Conservation (phyloP, 371 early-diverging fungal genomes). For the Mortierella sp. region DNA sequence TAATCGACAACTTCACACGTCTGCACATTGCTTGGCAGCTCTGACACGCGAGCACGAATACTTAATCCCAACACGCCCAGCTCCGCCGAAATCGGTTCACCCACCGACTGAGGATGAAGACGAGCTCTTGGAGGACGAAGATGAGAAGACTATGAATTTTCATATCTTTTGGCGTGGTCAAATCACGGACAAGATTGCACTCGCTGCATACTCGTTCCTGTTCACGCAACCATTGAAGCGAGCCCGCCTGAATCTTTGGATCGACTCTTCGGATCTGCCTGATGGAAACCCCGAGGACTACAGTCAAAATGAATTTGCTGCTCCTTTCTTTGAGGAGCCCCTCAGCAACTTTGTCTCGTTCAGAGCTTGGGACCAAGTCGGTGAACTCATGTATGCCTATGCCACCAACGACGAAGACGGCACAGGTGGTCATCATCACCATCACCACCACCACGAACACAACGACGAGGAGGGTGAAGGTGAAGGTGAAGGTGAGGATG, state of each 20-base stretch:
- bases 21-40: conserved; percentile 31
- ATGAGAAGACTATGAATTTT: conserved; percentile 24
- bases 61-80: conserved; percentile 11
- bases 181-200: conserved; percentile 39
- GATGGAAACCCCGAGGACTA: conserved; percentile 36
- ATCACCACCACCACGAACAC: background rate
- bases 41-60: conserved; percentile 31
- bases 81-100: background rate
- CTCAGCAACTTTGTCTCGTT: conserved; percentile 23
- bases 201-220: conserved; percentile 39
- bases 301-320: conserved; percentile 23
- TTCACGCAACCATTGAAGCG: conserved; percentile 46
- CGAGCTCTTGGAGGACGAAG: too few species aligned
- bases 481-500: too few species aligned
- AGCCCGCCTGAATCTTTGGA: conserved; percentile 39
- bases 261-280: conserved; percentile 44
- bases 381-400: conserved; percentile 27
- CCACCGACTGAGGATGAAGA: background rate
- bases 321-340: conserved; percentile 21
- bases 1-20: conserved; percentile 31
- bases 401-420: conserved; percentile 5
- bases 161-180: conserved; percentile 52
- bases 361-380: conserved; percentile 39
- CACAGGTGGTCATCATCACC: background rate
- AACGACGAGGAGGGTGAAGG: background rate